Evolutionary conservation across 805 yeast genomes (phyloP).

Genomic region (Wickerhamiella azymoides): DNA sequence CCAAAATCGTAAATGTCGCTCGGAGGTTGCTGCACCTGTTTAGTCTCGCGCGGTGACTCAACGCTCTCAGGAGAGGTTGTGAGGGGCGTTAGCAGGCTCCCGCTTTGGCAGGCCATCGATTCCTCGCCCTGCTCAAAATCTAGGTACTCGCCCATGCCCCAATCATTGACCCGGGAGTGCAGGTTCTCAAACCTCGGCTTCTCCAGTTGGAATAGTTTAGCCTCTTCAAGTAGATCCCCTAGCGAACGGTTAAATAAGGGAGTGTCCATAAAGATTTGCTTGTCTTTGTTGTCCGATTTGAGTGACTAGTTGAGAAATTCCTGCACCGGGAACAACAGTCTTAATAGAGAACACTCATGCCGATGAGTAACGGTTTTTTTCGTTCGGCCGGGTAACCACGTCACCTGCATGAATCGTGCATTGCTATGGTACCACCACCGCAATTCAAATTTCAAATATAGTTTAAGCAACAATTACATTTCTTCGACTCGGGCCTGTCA

Average conservation of each 20-base stretch:
- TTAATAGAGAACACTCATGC: background rate
- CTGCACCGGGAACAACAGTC: background rate
- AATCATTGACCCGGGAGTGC: conserved; percentile 2
- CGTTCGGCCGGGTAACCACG: background rate
- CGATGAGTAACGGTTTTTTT: background rate
- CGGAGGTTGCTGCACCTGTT: background rate
- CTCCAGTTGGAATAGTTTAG: conserved; percentile 1
- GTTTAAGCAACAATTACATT: too few relatives aligned
- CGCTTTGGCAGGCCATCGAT: background rate
- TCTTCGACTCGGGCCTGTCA: too few relatives aligned
- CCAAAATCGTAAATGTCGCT: background rate
- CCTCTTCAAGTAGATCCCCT: conserved; percentile 6
- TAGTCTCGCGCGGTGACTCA: background rate
- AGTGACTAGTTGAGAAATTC: background rate
- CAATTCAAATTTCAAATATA: too few relatives aligned
- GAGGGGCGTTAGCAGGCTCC: conserved; percentile 8
- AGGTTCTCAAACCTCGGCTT: conserved; percentile 6
- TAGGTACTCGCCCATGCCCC: conserved; percentile 7
- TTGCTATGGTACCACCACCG: background rate
- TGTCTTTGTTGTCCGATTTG: too few relatives aligned
- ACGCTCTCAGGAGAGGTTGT: conserved; percentile 11
- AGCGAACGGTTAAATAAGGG: conserved; percentile 1
- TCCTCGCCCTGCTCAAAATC: background rate
- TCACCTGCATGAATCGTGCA: background rate
- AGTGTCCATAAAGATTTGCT: conserved; percentile 1